Base-by-base conservation (phyloP, 768 basidiomycete species). In the Auricularia auricula-judae region DNA sequence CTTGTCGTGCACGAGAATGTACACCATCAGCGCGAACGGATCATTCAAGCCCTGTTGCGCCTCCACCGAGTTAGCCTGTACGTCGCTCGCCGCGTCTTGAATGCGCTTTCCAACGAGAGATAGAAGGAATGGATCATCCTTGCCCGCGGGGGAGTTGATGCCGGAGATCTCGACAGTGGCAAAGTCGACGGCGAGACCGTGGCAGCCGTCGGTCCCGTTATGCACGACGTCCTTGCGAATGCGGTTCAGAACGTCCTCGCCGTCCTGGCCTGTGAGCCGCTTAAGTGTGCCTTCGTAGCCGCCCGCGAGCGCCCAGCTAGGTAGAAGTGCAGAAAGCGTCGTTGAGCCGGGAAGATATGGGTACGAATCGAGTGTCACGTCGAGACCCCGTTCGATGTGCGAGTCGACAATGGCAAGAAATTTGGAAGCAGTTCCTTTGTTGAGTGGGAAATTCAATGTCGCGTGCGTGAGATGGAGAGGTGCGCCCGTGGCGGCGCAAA, bases 391-490 rank as follows among this genome's bases (percentile, higher is more conserved):
- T 4, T 43, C n/a, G 16, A 68, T 58, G 12, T 71, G 62, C 11
- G 65, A 18, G 53, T 72, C 71, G 42, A 74, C 70, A 66, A 72
- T 68, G 0, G 59, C 53, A 12, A 73, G 34, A 21, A 74, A 66
- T 51, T 68, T 62, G 3, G 66, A 66, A 2, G 72, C 73, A 54
- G 65, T 62, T 12, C 71, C 72, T 7, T 66, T 63, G 67, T 74
- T 74, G 39, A 70, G 71, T 36, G 66, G 35, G 56, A 72, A 73
- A 66, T 74, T 74, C n/a, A 74, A 63, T 7, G 72, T 74, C 10
- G 72, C 72, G 59, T 74, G 73, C 10, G 73, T 74, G 42, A 74
- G 68, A 62, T 74, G 72, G 23, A 73, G 66, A n/a, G 72, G 71
- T 67, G 68, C 71, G 29, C 71, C 69, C 2, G 72, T 74, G 11